A percentile compares a stretch with the other conserved stretches of the same genome.
phyloP scores from a whole-genome alignment of 2,329 filamentous ascomycete species.

The Penicillium sp. region DNA sequence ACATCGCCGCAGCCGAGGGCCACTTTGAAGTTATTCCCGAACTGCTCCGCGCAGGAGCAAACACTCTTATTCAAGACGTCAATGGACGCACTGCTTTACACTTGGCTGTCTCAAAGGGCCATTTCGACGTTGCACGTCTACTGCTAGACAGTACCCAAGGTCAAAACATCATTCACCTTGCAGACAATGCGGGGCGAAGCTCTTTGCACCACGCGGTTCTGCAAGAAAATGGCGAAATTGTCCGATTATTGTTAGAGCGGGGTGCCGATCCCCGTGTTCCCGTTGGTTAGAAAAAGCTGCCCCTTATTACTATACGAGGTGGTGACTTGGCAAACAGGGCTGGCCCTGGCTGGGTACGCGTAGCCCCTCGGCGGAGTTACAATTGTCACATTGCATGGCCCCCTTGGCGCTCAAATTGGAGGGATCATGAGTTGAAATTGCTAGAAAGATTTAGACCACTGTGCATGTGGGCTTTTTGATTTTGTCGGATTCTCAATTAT shows the following conservation, averaged over 20 bases:
- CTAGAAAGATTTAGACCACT: not conserved
- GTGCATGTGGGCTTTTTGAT: not conserved
- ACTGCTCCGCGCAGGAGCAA: not conserved
- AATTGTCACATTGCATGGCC: not conserved
- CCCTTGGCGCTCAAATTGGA: not conserved
- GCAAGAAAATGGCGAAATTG: not conserved
- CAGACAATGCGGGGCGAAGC: not conserved
- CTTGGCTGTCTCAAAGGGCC: not conserved
- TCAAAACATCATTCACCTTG: not conserved
- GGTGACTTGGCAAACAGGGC: not conserved
- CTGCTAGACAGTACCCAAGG: not conserved
- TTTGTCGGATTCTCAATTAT: not conserved
- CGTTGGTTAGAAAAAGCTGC: not conserved
- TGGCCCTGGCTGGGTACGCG: not conserved
- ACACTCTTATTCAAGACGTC: not conserved
- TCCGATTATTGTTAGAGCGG: not conserved
- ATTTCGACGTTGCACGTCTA: not conserved
- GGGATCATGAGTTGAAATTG: not conserved
- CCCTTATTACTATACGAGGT: not conserved
- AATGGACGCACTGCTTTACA: not conserved
- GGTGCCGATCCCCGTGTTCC: not conserved
- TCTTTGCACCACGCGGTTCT: not conserved
- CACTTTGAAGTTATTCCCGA: conserved; percentile 1
- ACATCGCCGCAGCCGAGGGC: not conserved
- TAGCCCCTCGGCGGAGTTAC: not conserved